These are phyloP conservation scores for Oryza meyeriana DNA, from an alignment of 176 grass and related monocot genomes.

Conservation along the genomic window DNA sequence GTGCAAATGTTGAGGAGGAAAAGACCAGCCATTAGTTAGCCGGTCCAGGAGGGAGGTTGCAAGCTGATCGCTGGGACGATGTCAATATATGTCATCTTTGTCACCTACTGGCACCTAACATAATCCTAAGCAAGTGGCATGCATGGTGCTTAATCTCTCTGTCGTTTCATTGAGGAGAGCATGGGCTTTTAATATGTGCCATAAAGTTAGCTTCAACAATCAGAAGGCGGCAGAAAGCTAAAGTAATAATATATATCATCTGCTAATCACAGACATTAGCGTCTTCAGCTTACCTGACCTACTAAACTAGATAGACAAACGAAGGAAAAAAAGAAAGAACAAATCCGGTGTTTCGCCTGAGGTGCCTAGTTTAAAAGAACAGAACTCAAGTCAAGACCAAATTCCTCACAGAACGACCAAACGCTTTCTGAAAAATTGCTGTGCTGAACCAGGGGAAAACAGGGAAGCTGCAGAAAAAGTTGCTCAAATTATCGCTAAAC, in stretches of 20 bases:
- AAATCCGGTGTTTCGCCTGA: background rate
- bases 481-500: background rate
- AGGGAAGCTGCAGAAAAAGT: background rate
- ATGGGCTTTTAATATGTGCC: background rate
- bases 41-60: conserved; percentile 33
- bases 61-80: background rate
- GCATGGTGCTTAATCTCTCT: background rate
- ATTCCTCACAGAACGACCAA: background rate
- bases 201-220: background rate
- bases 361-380: background rate
- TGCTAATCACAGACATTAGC: background rate
- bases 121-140: conserved; percentile 1
- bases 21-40: background rate
- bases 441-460: background rate
- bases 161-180: background rate
- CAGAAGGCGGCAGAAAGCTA: background rate
- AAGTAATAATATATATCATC: background rate
- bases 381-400: conserved; percentile 13
- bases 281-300: background rate
- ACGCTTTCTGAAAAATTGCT: background rate
- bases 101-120: conserved; percentile 17
- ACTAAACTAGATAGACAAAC: background rate
- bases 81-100: background rate
- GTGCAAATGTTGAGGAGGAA: background rate
- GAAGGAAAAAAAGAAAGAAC: background rate